Evolutionary conservation across 257 asterid species (phyloP).

Genomic region (Ocimum tenuiflorum): DNA sequence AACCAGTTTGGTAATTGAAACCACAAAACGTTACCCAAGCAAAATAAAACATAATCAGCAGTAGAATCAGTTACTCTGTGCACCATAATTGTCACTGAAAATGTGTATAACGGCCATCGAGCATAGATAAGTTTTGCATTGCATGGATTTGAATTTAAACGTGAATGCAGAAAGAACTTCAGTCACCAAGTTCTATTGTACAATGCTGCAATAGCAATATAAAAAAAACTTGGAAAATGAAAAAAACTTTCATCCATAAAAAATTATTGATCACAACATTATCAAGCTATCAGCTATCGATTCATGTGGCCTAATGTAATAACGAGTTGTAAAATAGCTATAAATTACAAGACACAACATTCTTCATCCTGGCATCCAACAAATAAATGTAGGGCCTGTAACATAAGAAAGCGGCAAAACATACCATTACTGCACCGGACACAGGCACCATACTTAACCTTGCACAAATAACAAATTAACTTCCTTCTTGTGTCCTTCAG

Average conservation of each 20-base stretch:
- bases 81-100: too few relatives aligned
- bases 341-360: conserved; percentile 20
- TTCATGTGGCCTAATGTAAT: conserved; percentile 8
- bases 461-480: conserved; percentile 80
- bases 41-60: too few relatives aligned
- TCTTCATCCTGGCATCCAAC: conserved; percentile 31
- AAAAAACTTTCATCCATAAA: conserved; percentile 1
- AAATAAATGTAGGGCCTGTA: conserved; percentile 32
- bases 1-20: neutral
- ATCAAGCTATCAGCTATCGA: conserved; percentile 3
- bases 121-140: neutral
- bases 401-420: conserved; percentile 47
- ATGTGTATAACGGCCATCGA: neutral
- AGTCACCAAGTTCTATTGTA: conserved; percentile 3
- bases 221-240: conserved; percentile 6
- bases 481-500: conserved; percentile 65
- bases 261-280: conserved; percentile 10
- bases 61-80: too few relatives aligned
- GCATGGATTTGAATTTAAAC: neutral
- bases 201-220: neutral
- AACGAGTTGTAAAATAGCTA: neutral
- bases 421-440: conserved; percentile 98
- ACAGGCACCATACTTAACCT: conserved; percentile 89
- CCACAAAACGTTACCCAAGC: neutral
- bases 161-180: neutral